Base-by-base conservation (phyloP, 2,329 filamentous ascomycete species). In the Trichoderma sp. region DNA sequence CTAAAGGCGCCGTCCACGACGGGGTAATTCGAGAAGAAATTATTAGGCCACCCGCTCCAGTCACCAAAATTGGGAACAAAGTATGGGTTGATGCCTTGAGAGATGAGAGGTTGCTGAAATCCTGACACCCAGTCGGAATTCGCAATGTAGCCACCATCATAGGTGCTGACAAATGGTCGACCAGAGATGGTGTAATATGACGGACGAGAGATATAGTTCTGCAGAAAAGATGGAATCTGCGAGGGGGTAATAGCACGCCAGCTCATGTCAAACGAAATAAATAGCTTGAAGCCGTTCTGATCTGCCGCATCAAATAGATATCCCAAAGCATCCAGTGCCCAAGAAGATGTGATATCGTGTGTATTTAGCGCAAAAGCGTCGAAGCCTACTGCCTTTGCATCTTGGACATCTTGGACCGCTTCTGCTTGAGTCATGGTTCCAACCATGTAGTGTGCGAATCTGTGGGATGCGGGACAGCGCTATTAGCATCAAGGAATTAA, bases 401-500 rank as follows among this genome's bases (percentile, higher is more conserved):
- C 59, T 38, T 29, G 33, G 3, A 72, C 24, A 16, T 64, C 69
- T 21, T 72, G 24, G 4, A 63, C 59, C 9, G 69, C 69, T 14
- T 72, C 59, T 35, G 38, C 41, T 53, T 45, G 27, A 5, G 38
- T 72, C 69, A 72, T 72, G 1, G 27, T 64, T 7, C 69, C 69
- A 35, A 72, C 69, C 69, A 72, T 63, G 33, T 72, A 72, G 29
- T 72, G 69, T n/a, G 69, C 69, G n/a, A 72, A 72, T n/a, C 69
- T 72, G 21, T 6, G 2, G 5, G 4, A 8, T 35, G 24, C 14
- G 3, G 6, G 11, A 7, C 64, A 4, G 21, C 7, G 14, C 1
- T 11, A 29, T 71, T 14, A 29, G 64, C 3, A 21, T n/a, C 16
- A 3, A 29, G 0, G 1, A 53, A 24, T 6, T 21, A 21, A 18